These are phyloP conservation scores for Talaromyces rugulosus DNA, from an alignment of 2,329 filamentous ascomycete genomes.

Conservation along the genomic window DNA sequence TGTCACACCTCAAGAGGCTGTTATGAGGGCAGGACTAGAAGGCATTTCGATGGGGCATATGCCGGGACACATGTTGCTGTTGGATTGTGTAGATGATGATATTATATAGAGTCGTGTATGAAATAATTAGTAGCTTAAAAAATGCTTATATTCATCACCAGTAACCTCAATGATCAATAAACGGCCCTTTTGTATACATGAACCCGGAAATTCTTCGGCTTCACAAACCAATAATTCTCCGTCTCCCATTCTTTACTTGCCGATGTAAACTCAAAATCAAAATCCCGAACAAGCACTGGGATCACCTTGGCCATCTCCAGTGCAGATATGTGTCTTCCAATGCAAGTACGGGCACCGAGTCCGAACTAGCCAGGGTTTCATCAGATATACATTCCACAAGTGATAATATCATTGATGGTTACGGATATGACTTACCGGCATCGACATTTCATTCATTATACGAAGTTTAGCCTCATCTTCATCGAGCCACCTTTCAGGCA, in stretches of 20 bases:
- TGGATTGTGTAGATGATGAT: conserved; percentile 49
- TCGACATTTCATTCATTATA: conserved; percentile 10
- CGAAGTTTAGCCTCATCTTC: conserved; percentile 19
- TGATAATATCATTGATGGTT: neutral
- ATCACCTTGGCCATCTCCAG: conserved; percentile 25
- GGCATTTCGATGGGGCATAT: conserved; percentile 59
- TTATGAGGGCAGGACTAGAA: conserved; percentile 52
- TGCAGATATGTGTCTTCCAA: conserved; percentile 23
- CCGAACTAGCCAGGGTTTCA: conserved; percentile 17
- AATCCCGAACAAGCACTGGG: conserved; percentile 18
- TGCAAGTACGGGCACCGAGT: conserved; percentile 20
- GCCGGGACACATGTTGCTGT: conserved; percentile 59
- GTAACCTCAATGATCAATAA: neutral
- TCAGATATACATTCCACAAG: neutral
- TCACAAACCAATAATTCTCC: conserved; percentile 4
- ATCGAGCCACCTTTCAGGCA: conserved; percentile 26
- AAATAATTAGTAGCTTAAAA: neutral
- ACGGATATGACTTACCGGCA: neutral
- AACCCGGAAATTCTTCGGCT: neutral
- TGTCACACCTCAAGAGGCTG: conserved; percentile 62
- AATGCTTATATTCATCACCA: neutral
- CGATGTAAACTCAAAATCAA: conserved; percentile 5
- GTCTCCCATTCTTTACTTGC: conserved; percentile 2
- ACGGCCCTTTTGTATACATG: neutral
- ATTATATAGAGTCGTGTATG: conserved; percentile 7